A percentile compares a stretch with the other conserved stretches of the same genome.
Evolutionary conservation across 768 basidiomycete genomes (phyloP).

Genomic region (Boletus insuetus): DNA sequence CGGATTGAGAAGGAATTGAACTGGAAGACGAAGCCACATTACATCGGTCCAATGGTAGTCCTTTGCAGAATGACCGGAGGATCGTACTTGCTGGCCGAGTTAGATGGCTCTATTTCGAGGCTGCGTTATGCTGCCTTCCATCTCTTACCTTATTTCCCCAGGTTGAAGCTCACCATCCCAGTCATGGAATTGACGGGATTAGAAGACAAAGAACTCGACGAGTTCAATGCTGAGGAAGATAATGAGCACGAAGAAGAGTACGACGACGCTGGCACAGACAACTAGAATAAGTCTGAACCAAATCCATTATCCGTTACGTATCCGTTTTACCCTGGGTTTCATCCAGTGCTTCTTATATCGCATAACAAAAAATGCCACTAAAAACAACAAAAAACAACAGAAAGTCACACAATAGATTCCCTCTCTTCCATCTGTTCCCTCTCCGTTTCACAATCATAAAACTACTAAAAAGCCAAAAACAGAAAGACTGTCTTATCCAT

Average conservation of each 20-base stretch:
- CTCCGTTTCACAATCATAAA: no score
- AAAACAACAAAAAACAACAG: no score
- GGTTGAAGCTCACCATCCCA: not conserved
- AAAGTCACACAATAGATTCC: no score
- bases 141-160: not conserved
- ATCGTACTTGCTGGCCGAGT: not conserved
- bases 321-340: no score
- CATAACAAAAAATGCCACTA: no score
- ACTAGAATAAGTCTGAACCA: no score
- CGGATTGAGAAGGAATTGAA: not conserved
- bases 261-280: no score
- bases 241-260: not conserved
- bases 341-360: no score
- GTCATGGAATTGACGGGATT: not conserved
- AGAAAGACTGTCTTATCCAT: no score
- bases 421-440: no score
- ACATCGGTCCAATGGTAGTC: not conserved
- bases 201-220: not conserved
- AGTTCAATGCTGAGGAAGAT: not conserved
- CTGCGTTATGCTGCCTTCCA: not conserved
- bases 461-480: no score
- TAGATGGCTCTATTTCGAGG: not conserved
- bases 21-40: not conserved
- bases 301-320: no score
- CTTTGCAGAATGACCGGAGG: not conserved